Conservation (phyloP, 2,329 filamentous ascomycete species). For the Macrophomina phaseolina region DNA sequence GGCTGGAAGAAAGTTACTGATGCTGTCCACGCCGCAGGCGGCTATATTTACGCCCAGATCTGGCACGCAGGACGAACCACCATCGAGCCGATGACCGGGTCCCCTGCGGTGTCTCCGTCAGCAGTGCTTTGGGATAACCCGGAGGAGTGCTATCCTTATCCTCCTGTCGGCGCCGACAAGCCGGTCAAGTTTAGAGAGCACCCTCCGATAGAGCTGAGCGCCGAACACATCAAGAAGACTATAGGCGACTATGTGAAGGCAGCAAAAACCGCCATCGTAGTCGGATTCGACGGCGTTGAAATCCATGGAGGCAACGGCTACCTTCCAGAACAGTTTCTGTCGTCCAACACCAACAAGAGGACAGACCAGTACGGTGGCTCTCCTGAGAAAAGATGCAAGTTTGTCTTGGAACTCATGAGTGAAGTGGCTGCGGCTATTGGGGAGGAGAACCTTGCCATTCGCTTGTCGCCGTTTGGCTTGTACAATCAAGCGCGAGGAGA, state of each 20-base stretch:
- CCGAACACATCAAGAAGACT: conserved; percentile 52
- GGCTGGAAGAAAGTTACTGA: conserved; percentile 60
- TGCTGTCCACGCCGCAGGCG: conserved; percentile 58
- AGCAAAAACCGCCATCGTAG: conserved; percentile 58
- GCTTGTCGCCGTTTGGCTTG: conserved; percentile 49
- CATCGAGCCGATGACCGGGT: conserved; percentile 45
- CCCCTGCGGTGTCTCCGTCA: conserved; percentile 45
- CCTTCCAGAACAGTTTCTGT: conserved; percentile 59
- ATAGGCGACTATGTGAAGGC: conserved; percentile 52
- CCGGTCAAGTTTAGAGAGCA: conserved; percentile 44
- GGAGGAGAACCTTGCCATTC: conserved; percentile 40
- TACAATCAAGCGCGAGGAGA: conserved; percentile 59
- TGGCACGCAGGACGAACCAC: conserved; percentile 58
- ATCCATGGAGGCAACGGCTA: conserved; percentile 59
- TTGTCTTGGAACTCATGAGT: conserved; percentile 60
- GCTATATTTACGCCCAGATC: conserved; percentile 53
- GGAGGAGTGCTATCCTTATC: conserved; percentile 50
- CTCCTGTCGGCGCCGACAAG: conserved; percentile 42
- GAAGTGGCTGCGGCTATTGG: conserved; percentile 43
- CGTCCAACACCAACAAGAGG: conserved; percentile 56
- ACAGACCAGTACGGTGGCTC: conserved; percentile 59
- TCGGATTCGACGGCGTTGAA: conserved; percentile 62
- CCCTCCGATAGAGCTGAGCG: conserved; percentile 46
- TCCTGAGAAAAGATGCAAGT: conserved; percentile 59
- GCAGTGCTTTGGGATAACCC: conserved; percentile 54